These are phyloP conservation scores for Penicillium daleae DNA, from an alignment of 495 filamentous ascomycete genomes.

Conservation along the genomic window DNA sequence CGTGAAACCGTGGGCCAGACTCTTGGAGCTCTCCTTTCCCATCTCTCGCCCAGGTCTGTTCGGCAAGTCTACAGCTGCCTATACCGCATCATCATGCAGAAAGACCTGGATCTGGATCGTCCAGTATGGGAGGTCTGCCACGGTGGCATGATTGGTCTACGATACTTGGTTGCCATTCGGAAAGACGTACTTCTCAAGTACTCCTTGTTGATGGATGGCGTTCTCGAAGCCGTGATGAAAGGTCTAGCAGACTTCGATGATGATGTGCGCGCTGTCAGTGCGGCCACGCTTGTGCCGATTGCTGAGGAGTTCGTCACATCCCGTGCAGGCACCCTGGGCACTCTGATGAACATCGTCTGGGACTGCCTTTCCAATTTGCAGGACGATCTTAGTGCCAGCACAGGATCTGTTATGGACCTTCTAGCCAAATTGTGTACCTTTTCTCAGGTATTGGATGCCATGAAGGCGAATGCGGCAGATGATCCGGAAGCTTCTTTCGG, in stretches of 20 bases:
- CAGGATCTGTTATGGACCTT: constrained; percentile 96
- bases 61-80: constrained; percentile 78
- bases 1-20: constrained; percentile 97
- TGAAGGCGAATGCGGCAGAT: constrained; percentile 84
- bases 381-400: constrained; percentile 95
- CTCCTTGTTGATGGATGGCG: constrained; percentile 84
- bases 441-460: constrained; percentile 87
- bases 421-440: constrained; percentile 95
- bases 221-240: constrained; percentile 90
- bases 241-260: constrained; percentile 90
- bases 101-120: constrained; percentile 68
- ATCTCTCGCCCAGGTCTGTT: constrained; percentile 75
- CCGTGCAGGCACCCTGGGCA: constrained; percentile 72
- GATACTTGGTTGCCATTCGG: constrained; percentile 92
- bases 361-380: constrained; percentile 92
- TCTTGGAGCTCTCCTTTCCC: constrained; percentile 82
- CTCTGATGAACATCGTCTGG: constrained; percentile 94
- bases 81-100: constrained; percentile 89
- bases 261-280: constrained; percentile 95
- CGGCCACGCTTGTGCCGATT: constrained; percentile 93
- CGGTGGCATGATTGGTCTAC: constrained; percentile 94
- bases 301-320: constrained; percentile 89
- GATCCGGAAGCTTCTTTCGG: constrained; percentile 88
- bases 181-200: constrained; percentile 88
- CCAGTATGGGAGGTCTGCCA: constrained; percentile 94